Evolutionary conservation across 2,329 filamentous ascomycete genomes (phyloP), one percentile per base, ranked within the genome.

Genomic region (Talaromyces amestolkiae): DNA sequence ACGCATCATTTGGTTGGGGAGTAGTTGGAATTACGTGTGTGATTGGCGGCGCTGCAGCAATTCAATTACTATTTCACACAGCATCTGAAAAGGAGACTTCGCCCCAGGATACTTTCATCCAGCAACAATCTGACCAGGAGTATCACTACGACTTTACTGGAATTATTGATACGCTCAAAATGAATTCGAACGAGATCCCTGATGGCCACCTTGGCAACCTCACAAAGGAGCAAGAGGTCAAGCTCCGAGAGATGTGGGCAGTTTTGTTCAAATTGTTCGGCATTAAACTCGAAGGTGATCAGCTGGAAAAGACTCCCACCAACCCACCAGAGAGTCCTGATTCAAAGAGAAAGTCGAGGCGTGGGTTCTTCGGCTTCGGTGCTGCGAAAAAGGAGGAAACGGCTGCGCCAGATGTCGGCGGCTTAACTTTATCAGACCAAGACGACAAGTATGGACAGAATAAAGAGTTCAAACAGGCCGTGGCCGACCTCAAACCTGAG

Each of bases 371-470:
- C 31, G 83, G 84, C 37, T 78, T 94, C 19, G 94, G 95, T 74
- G 85, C 86, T 69, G 86, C 85, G 72, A 87, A 88, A 70, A 70
- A 75, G 59, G 71, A 77, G 24, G 73, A 76, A 3, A 74, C 79
- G 7, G 73, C 78, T 6, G 76, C 80, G 41, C 56, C 37, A 45
- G 56, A 59, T 31, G 27, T 59, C 15, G 56, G 33, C 15, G 56
- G 71, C 13, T 69, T 79, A 65, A 72, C 70, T 31, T 68, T 77
- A 54, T 77, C 81, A 27, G 85, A 87, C 13, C 81, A 82, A 3
- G 91, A 97, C 65, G 95, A 99, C 81, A 99, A 98, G 81, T 94
- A 96, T 76, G 93, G 93, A 56, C 91, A 95, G 78, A 91, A 86
- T 43, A 95, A 94, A 78, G 88, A 93, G 59, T 97, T 93, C 78